Conservation (phyloP, 1,284 basidiomycete species). For the Ustilago shanxiensis region DNA sequence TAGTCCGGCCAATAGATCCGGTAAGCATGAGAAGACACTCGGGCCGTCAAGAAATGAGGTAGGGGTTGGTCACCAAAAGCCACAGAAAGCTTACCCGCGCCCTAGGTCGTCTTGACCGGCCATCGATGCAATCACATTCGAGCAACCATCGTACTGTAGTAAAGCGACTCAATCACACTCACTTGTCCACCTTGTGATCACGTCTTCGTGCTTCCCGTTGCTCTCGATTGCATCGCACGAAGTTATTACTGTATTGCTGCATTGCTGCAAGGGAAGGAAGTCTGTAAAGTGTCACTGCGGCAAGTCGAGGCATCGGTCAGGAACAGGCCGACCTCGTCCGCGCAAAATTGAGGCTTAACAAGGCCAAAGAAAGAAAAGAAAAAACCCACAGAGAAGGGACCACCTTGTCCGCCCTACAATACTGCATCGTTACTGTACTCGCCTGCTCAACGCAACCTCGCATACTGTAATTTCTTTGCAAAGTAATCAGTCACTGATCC, state of each 20-base stretch:
- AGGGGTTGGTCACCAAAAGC: not conserved
- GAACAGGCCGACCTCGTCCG: too few species aligned
- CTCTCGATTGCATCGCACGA: slow-evolving; percentile 3
- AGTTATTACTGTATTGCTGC: too few species aligned
- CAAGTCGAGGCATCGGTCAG: too few species aligned
- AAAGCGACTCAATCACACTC: not conserved
- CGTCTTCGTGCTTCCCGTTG: not conserved
- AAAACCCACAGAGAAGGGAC: too few species aligned
- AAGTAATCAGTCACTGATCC: not conserved
- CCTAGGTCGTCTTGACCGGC: not conserved
- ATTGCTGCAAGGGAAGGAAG: not conserved
- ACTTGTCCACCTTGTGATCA: not conserved
- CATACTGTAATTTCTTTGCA: slow-evolving; percentile 4
- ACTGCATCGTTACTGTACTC: too few species aligned
- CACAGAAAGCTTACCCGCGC: not conserved
- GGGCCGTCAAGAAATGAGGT: not conserved
- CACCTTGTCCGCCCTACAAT: too few species aligned
- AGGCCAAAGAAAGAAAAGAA: too few species aligned
- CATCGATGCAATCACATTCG: slow-evolving; percentile 1
- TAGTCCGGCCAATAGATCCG: not conserved
- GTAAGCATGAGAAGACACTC: not conserved
- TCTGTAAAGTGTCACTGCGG: not conserved
- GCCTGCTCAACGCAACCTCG: not conserved
- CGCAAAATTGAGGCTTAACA: slow-evolving; percentile 2
- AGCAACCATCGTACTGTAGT: not conserved